phyloP scores from a whole-genome alignment of 2,329 filamentous ascomycete genomes.

The Botrytis paeoniae region DNA sequence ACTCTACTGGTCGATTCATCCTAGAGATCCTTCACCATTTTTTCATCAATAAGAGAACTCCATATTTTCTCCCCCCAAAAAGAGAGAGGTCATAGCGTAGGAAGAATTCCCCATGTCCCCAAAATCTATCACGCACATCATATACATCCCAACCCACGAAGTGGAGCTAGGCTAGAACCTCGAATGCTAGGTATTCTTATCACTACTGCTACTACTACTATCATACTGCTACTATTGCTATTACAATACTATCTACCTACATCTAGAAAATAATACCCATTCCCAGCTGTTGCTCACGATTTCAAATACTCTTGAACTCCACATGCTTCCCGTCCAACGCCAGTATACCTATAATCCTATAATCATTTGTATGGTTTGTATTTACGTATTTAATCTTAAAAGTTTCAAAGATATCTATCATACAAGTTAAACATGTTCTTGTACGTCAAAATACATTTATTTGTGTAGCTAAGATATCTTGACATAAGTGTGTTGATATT shows the following conservation, averaged over 20 bases:
- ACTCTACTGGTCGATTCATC: too few species aligned
- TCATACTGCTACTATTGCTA: too few species aligned
- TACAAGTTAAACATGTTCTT: not conserved
- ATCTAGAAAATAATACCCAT: rapidly evolving
- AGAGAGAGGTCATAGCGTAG: too few species aligned
- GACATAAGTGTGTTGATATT: not conserved
- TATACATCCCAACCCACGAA: too few species aligned
- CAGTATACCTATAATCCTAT: not conserved
- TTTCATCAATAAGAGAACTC: too few species aligned
- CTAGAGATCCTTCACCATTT: too few species aligned
- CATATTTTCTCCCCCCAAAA: too few species aligned
- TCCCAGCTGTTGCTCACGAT: not conserved
- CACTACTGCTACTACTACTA: too few species aligned
- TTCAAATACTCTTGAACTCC: not conserved
- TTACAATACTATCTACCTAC: not conserved
- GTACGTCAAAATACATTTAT: not conserved
- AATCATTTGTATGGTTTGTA: not conserved
- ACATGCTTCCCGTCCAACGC: not conserved
- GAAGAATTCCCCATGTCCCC: too few species aligned
- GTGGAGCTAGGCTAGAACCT: too few species aligned
- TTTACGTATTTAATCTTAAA: not conserved
- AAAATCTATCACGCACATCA: too few species aligned
- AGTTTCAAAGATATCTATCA: not conserved
- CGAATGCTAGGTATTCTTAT: too few species aligned
- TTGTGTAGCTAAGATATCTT: not conserved